phyloP scores from a whole-genome alignment of 1,284 basidiomycete genomes.

The Kwoniella shivajii region DNA sequence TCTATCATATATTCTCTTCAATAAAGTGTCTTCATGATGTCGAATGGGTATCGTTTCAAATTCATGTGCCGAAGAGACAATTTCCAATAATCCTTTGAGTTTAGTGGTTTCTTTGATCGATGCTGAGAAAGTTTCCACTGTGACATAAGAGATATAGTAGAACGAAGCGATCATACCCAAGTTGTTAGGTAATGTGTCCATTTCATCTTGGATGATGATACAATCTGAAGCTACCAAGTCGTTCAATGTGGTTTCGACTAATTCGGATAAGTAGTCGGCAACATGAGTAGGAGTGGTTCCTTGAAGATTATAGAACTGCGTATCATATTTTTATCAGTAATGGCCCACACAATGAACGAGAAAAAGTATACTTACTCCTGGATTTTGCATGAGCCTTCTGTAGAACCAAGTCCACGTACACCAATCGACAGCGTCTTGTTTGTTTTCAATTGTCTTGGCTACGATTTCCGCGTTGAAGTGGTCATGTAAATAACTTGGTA shows the following conservation, averaged over 20 bases:
- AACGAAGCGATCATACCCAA: constrained; percentile 90
- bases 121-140: constrained; percentile 93
- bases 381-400: constrained; percentile 90
- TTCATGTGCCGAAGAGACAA: constrained; percentile 93
- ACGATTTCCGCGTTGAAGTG: constrained; percentile 99
- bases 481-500: constrained; percentile 86
- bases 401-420: constrained; percentile 68
- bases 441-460: constrained; percentile 97
- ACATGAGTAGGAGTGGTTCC: constrained; percentile 90
- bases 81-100: constrained; percentile 93
- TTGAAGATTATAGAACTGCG: constrained; percentile 83
- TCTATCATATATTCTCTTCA: constrained; percentile 91
- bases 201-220: constrained; percentile 88
- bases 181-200: constrained; percentile 89
- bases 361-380: constrained; percentile 42
- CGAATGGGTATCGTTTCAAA: constrained; percentile 95
- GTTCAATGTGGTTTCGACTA: constrained; percentile 89
- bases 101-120: constrained; percentile 97
- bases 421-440: constrained; percentile 89
- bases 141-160: constrained; percentile 75
- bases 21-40: constrained; percentile 79
- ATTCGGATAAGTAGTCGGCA: constrained; percentile 91
- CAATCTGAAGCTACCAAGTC: constrained; percentile 94
- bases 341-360: neutral
- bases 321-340: neutral